Base-by-base conservation (phyloP, 1,284 basidiomycete species). In the Tremellales sp. region DNA sequence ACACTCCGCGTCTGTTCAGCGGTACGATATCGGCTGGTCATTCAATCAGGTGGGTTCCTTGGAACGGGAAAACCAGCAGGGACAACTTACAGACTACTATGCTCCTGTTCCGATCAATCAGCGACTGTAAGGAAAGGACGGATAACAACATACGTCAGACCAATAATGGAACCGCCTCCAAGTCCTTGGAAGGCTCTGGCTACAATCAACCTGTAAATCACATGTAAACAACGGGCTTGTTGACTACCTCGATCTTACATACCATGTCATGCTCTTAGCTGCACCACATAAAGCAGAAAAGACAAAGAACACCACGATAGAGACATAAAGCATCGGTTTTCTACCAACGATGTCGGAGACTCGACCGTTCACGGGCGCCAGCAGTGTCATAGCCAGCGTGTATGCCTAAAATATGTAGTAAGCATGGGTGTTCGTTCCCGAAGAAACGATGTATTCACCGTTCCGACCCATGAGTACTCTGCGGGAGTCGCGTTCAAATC, bases 1-100 rank as follows among this genome's bases (percentile, higher is more conserved):
- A 73, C 39, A 81, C 43, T 6, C 68, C 70, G 40, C 70, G 56
- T 43, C 66, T 59, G 24, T 58, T 43, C 8, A 72, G 47, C 1
- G 70, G 65, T 3, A 65, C 62, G 41, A 72, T 66, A 49, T 72
- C 70, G 9, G 61, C 61, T 54, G 45, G n/a, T 24, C 9, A 39
- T 39, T n/a, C n/a, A n/a, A n/a, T n/a, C 13, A 10, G 6, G 37
- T 39, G 13, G 27, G 37, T 24, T 25, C 13, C 10, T 25, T 6
- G 37, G 18, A 36, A 10, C 18, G 9, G 34, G 9, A n/a, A n/a
- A n/a, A 19, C 18, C 18, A 21, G 18, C 14, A 10, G 24, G 24
- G 9, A 9, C 5, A 4, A 45, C 53, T 14, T 25, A 55, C 53
- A 55, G 18, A 48, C 41, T 1, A 55, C 29, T 21, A 55, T 55